Conservation (phyloP, 139 green algal genomes). For the Tetradesmus lagerheimii region DNA sequence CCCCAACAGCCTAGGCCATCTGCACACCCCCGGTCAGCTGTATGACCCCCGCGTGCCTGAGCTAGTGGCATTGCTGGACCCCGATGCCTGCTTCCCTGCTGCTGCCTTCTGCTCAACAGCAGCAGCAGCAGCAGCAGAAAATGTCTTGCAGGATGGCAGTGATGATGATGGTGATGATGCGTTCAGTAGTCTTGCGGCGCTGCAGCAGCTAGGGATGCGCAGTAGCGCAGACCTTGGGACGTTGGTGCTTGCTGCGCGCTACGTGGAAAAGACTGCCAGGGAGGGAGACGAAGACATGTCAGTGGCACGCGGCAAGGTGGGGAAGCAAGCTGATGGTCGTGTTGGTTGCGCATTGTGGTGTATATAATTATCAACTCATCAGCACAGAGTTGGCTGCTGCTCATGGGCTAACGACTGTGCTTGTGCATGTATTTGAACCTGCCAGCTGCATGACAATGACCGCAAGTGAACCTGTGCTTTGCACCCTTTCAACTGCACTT, state of each 20-base stretch:
- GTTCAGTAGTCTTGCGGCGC: constrained; percentile 51
- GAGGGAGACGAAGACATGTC: constrained; percentile 56
- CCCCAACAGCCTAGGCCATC: constrained; percentile 54
- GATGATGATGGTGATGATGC: constrained; percentile 21
- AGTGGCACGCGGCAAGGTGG: constrained; percentile 64
- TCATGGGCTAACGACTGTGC: neutral
- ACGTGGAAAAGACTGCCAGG: constrained; percentile 57
- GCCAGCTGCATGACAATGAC: neutral
- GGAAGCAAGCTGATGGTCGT: neutral
- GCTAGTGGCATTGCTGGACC: constrained; percentile 74
- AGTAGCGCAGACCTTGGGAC: constrained; percentile 51
- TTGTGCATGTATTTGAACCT: neutral
- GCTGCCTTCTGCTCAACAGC: constrained; percentile 48
- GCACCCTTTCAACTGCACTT: neutral
- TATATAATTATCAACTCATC: no score
- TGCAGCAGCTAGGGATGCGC: constrained; percentile 75
- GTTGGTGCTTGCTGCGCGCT: constrained; percentile 69
- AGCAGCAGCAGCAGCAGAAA: neutral
- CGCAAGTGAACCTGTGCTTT: no score
- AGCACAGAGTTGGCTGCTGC: no score
- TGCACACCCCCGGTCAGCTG: constrained; percentile 58
- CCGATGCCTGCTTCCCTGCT: constrained; percentile 63
- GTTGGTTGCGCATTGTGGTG: neutral
- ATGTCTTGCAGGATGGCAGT: neutral
- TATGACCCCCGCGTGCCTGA: constrained; percentile 81